Evolutionary conservation across 768 basidiomycete species (phyloP), one percentile per base, ranked within the genome.

Genomic region (Mycena rebaudengoi): DNA sequence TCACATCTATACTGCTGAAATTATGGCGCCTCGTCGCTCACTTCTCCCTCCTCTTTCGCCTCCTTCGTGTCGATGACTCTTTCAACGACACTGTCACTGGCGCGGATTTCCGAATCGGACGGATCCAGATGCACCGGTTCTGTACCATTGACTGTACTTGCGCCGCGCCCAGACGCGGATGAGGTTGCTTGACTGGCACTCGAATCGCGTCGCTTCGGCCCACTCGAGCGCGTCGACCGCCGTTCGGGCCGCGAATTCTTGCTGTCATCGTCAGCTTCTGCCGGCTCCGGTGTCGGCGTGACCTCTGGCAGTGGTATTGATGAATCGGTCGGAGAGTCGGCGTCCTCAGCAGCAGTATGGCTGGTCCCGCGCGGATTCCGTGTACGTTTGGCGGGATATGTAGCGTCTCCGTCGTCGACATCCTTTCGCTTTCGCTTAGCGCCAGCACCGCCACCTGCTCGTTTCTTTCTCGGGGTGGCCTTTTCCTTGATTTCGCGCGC

Each of bases 311-410:
- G 59, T 3, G 69, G 65, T 26, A 66, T 57, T 30, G 51, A 61
- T 30, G 59, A 63, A 48, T 77, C 80, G 21, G 75, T 66, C 18
- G 81, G 78, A 2, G 78, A 79, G n/a, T 80, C 83, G n/a, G n/a
- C n/a, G 0, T 81, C 83, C 56, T 84, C 84, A 30, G 70, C 71
- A n/a, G 51, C 53, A 70, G 77, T 18, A 39, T 70, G 72, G 8
- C 74, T 74, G 14, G 70, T 71, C 23, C 81, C 81, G 62, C 89
- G 76, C 7, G 87, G 82, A 56, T 82, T 78, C 26, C 89, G 83
- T 20, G 86, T 80, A 25, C 88, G 83, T 75, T 90, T 91, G 12
- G 89, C 86, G n/a, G 90, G 89, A 70, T 90, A 91, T n/a, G 86
- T 84, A 1, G 85, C 82, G 65, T 91, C 88, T 13, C 83, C 85